Evolutionary conservation across 306 rosid genomes (phyloP).

Genomic region (Pyrus bretschneideri): DNA sequence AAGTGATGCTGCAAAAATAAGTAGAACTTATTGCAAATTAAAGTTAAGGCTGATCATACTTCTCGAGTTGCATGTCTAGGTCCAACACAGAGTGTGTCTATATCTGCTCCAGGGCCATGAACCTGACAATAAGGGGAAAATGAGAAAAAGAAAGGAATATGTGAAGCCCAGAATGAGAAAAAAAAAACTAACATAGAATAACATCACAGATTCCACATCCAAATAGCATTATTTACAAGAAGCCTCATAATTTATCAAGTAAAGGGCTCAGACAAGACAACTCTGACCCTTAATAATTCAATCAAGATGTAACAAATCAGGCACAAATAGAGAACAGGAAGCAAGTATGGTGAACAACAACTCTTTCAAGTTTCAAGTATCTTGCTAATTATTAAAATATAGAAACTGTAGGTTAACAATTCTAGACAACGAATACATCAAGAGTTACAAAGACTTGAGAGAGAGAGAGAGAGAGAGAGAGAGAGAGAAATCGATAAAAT

Average conservation of each 20-base stretch:
- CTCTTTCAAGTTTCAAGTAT: neutral
- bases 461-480: neutral
- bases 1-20: neutral
- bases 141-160: neutral
- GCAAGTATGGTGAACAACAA: neutral
- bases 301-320: neutral
- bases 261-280: neutral
- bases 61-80: slow-evolving; percentile 95
- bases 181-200: neutral
- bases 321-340: neutral
- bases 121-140: slow-evolving; percentile 47
- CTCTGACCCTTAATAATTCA: neutral
- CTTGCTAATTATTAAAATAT: neutral
- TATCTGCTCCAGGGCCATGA: slow-evolving; percentile 98
- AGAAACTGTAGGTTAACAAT: neutral
- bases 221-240: neutral
- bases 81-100: slow-evolving; percentile 94
- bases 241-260: neutral
- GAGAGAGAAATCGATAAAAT: neutral
- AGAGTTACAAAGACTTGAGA: neutral
- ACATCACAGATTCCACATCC: neutral
- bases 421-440: neutral
- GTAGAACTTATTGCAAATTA: neutral
- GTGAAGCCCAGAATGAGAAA: neutral
- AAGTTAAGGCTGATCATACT: slow-evolving; percentile 33